phyloP scores from a whole-genome alignment of 2,329 filamentous ascomycete species.

The Pyricularia pennisetigena region DNA sequence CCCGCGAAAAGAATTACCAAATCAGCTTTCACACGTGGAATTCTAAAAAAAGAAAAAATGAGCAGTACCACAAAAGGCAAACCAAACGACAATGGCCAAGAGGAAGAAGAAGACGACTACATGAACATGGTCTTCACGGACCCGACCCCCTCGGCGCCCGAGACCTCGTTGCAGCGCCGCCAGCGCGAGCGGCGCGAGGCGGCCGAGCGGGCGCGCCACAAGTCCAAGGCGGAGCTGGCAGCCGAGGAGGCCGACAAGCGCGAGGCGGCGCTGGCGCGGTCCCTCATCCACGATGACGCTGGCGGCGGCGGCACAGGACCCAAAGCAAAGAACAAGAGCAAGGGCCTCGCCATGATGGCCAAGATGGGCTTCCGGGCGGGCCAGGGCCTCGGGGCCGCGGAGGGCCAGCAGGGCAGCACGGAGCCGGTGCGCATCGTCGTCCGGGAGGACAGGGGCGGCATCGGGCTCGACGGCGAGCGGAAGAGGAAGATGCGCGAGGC shows the following conservation, averaged over 20 bases:
- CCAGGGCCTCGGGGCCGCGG: conserved; percentile 51
- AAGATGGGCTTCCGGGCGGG: conserved; percentile 85
- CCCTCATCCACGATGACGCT: conserved; percentile 46
- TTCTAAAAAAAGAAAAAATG: neutral
- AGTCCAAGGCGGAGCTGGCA: conserved; percentile 77
- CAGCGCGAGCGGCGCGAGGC: conserved; percentile 49
- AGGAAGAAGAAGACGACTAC: conserved; percentile 66
- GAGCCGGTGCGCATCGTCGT: conserved; percentile 70
- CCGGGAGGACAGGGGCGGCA: conserved; percentile 73
- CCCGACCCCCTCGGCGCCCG: conserved; percentile 26
- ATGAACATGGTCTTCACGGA: conserved; percentile 91
- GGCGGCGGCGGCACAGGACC: conserved; percentile 16
- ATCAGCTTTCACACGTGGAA: no score
- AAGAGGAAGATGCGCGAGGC: conserved; percentile 66
- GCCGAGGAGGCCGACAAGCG: conserved; percentile 61
- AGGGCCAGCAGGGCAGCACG: conserved; percentile 5
- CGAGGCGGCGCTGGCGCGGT: conserved; percentile 67
- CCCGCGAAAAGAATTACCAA: no score
- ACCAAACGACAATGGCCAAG: conserved; percentile 46
- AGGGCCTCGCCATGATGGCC: conserved; percentile 93
- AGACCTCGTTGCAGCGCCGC: conserved; percentile 45
- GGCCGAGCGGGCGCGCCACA: conserved; percentile 55
- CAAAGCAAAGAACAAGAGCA: conserved; percentile 56
- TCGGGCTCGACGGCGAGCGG: conserved; percentile 74
- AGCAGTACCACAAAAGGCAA: neutral